Conservation (phyloP, 306 rosid species). For the Hippophae tibetana region DNA sequence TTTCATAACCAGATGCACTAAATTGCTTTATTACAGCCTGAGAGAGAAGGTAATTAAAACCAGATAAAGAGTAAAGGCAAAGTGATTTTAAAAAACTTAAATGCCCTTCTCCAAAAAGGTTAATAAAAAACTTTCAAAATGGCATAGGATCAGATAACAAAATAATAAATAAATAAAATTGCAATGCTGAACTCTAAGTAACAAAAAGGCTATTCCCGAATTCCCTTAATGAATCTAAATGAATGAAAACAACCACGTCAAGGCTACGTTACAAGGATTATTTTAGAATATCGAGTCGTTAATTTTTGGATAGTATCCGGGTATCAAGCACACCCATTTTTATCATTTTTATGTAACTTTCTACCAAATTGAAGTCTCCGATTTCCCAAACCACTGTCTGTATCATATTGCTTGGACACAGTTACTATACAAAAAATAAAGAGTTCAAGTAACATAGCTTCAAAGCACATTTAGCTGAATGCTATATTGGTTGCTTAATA, state of each 20-base stretch:
- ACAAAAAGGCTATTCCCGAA: neutral
- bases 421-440: too few relatives aligned
- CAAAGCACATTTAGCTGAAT: too few relatives aligned
- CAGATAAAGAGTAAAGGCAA: neutral
- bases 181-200: neutral
- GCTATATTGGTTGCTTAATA: too few relatives aligned
- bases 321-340: too few relatives aligned
- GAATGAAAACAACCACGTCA: neutral
- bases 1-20: slow-evolving; percentile 72
- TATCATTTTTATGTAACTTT: too few relatives aligned
- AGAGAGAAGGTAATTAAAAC: slow-evolving; percentile 2
- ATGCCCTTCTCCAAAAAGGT: neutral
- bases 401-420: too few relatives aligned
- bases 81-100: neutral
- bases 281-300: too few relatives aligned
- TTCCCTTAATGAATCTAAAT: neutral
- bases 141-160: neutral
- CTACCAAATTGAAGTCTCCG: too few relatives aligned
- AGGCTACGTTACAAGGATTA: too few relatives aligned
- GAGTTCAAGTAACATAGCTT: too few relatives aligned
- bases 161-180: neutral
- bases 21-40: slow-evolving; percentile 95
- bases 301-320: too few relatives aligned
- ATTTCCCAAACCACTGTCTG: too few relatives aligned
- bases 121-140: neutral